These are phyloP conservation scores for Houttuynia cordata DNA, from an alignment of 164 flowering plant genomes.

Conservation along the genomic window DNA sequence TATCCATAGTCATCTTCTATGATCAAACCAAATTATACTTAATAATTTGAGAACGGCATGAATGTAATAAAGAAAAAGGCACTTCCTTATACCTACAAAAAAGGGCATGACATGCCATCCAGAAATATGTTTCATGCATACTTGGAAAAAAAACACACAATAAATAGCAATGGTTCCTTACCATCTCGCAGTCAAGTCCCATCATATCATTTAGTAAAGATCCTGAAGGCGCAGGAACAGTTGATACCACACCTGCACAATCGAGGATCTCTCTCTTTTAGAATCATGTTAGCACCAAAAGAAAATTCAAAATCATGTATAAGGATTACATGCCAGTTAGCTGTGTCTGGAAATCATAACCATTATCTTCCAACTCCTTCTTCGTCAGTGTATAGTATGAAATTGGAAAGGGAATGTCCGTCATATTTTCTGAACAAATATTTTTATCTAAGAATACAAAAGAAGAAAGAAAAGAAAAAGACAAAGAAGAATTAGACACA, in stretches of 20 bases:
- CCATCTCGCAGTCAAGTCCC: constrained; percentile 99
- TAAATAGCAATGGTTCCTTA: constrained; percentile 15
- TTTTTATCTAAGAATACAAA: too few relatives aligned
- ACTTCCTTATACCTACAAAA: too few relatives aligned
- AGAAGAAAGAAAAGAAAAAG: too few relatives aligned
- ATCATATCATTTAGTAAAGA: constrained; percentile 45
- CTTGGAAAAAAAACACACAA: too few relatives aligned
- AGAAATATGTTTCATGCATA: not conserved
- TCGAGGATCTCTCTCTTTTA: not conserved
- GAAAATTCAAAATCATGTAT: not conserved
- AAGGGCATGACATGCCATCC: too few relatives aligned
- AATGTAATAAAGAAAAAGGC: too few relatives aligned
- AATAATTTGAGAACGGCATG: too few relatives aligned
- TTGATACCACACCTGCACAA: constrained; percentile 55
- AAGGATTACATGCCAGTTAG: constrained; percentile 29
- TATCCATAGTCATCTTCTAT: too few relatives aligned
- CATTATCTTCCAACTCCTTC: constrained; percentile 80
- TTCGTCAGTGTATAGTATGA: constrained; percentile 76
- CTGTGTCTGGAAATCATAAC: constrained; percentile 33
- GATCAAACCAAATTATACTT: too few relatives aligned
- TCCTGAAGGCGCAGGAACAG: constrained; percentile 66
- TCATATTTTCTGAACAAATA: constrained; percentile 14
- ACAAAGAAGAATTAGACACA: not conserved
- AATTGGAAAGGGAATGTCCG: constrained; percentile 66
- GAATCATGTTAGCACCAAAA: not conserved